Evolutionary conservation across 2,329 filamentous ascomycete genomes (phyloP), one percentile per base, ranked within the genome.

Genomic region (Verticillium klebahnii): DNA sequence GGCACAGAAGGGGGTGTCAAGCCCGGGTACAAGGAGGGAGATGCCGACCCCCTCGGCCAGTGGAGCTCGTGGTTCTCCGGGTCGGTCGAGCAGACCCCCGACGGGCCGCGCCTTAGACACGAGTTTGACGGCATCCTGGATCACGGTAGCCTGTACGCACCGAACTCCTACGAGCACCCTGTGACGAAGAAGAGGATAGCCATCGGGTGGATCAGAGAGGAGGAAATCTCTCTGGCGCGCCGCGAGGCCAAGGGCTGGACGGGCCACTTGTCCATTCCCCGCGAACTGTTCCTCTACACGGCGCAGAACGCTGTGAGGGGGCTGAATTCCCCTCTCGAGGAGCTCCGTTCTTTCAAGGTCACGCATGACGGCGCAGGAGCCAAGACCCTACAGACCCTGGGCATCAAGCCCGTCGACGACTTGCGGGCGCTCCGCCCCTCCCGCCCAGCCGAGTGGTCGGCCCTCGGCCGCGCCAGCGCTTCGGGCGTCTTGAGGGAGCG

Each of bases 181-280:
- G 66, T 73, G 4, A 75, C 78, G 0, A 67, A 72, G 0, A 72
- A 72, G 50, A 72, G 75, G 12, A 72, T 83, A 5, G 72, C 79
- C 1, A 82, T 75, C 69, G 80, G 80, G 3, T 84, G 82, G 81
- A 71, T 84, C 39, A 77, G 75, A 1, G 81, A 84, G 65, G 81
- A 84, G 14, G 79, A 82, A 59, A 65, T 83, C 3, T 74, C 79
- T 1, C 72, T 81, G 61, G 64, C 70, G 2, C 65, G 76, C 15
- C 76, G 79, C 3, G 72, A 78, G 61, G 67, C 70, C 1, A 79
- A 83, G 65, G 78, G 78, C 12, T 84, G 81, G 80, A 82, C 77
- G 23, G 80, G 82, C 1, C 67, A 77, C 61, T 69, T 83, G 9
- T 80, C 80, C 1, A 63, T 83, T 5, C 80, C 80, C 0, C 70